Evolutionary conservation across 225 moss, liverwort and hornwort species (phyloP), one percentile per base, ranked within the genome.

Genomic region (Marchantia paleacea): DNA sequence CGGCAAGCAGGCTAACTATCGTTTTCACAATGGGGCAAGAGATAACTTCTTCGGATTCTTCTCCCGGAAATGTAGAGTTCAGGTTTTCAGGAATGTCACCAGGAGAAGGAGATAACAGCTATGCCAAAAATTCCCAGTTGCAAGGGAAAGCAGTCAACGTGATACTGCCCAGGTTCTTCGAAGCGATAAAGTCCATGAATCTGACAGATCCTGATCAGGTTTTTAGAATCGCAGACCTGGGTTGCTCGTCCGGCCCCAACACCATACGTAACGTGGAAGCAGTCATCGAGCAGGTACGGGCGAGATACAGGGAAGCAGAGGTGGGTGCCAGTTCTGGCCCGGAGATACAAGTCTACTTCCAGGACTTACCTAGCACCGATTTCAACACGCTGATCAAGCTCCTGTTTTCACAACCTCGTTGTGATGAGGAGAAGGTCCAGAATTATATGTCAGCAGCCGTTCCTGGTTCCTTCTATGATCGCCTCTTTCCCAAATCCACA

Each of bases 351-450:
- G 80, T 89, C 22, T 93, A 85, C 68, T 93, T 93, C 77, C 80
- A 79, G 9, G 92, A 93, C 78, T 80, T 89, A 30, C 86, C 91
- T 0, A 82, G 85, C 26, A 91, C 88, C 24, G 90, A 93, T 74
- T 93, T 93, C 85, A 93, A 84, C 81, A 84, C 86, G 13, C 83
- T 92, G 18, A 86, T 92, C 80, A 85, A 76, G 75, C 73, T 80
- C 4, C 76, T 76, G 75, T 70, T 70, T 29, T 70, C 47, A 29
- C 69, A 28, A 12, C 25, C 69, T 69, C 12, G 29, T 10, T 24
- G 3, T 24, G 31, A 69, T 13, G 25, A 8, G 12, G 76, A 55
- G 65, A 80, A 18, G 69, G 75, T 69, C 55, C 80, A 22, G 64
- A 22, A 2, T 31, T 30, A 74, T 82, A 84, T 24, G 85, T 84